A percentile compares a stretch with the other conserved stretches of the same genome.
These are phyloP conservation scores for Penicillium sp. DNA, from an alignment of 2,329 filamentous ascomycete genomes.

Conservation along the genomic window DNA sequence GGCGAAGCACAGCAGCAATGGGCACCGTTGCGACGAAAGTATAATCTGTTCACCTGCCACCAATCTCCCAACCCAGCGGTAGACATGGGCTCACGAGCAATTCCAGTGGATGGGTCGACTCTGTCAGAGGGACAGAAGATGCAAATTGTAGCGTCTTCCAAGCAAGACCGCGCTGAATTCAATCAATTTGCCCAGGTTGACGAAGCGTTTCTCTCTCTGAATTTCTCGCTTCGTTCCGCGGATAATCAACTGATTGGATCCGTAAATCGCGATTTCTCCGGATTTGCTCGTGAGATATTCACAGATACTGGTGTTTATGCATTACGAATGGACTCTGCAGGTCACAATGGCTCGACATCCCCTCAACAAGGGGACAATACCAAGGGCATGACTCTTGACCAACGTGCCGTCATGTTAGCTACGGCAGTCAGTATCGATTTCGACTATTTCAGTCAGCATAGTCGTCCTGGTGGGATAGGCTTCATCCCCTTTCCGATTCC, in stretches of 20 bases:
- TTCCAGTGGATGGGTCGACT: constrained; percentile 43
- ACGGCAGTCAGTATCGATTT: constrained; percentile 61
- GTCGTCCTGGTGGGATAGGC: constrained; percentile 42
- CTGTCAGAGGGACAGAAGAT: constrained; percentile 47
- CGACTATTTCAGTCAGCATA: constrained; percentile 61
- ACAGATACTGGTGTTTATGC: constrained; percentile 62
- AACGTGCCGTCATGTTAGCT: constrained; percentile 60
- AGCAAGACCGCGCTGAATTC: constrained; percentile 43
- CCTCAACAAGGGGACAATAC: constrained; percentile 18
- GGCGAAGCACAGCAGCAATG: constrained; percentile 60
- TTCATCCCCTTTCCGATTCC: constrained; percentile 52
- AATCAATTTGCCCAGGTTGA: constrained; percentile 58
- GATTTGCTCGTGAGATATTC: constrained; percentile 59
- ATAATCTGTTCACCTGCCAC: constrained; percentile 58
- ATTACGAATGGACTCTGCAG: constrained; percentile 58
- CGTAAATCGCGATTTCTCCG: constrained; percentile 59
- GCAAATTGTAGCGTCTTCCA: constrained; percentile 31
- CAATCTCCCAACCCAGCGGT: constrained; percentile 36
- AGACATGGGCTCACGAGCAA: constrained; percentile 35
- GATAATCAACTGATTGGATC: constrained; percentile 51
- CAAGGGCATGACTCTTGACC: constrained; percentile 58
- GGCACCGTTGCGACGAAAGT: constrained; percentile 57
- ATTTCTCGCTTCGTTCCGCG: constrained; percentile 54
- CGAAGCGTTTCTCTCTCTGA: constrained; percentile 60
- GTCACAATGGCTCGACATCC: constrained; percentile 35